These are phyloP conservation scores for Pyrenophora tritici-repentis DNA, from an alignment of 2,329 filamentous ascomycete genomes.

Conservation along the genomic window DNA sequence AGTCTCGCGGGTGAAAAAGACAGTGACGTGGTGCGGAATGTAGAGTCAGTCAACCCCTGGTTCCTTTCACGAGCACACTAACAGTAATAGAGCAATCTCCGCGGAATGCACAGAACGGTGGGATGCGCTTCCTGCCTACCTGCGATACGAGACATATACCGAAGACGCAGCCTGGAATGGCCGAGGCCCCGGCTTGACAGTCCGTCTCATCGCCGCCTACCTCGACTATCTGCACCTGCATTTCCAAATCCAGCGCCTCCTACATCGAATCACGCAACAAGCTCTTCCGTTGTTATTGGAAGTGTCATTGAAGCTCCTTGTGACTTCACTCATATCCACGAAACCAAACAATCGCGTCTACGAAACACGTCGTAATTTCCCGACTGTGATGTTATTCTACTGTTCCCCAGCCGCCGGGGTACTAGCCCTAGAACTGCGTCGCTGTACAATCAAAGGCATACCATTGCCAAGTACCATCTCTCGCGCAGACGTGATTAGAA, in stretches of 20 bases:
- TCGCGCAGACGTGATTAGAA: constrained; percentile 44
- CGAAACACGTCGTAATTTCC: constrained; percentile 38
- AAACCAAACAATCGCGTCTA: constrained; percentile 40
- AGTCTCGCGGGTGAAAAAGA: constrained; percentile 41
- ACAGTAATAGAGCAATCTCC: constrained; percentile 32
- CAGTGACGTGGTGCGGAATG: constrained; percentile 33
- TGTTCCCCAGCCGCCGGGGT: constrained; percentile 45
- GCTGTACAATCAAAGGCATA: constrained; percentile 41
- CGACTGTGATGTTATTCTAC: constrained; percentile 43
- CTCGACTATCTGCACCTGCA: constrained; percentile 43
- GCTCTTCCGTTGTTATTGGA: constrained; percentile 40
- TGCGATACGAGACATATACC: constrained; percentile 44
- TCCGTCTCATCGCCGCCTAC: constrained; percentile 40
- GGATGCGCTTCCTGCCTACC: constrained; percentile 36
- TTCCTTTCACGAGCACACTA: not conserved
- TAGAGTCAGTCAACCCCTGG: constrained; percentile 29
- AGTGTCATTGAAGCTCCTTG: constrained; percentile 41
- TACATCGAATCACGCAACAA: constrained; percentile 39
- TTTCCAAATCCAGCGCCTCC: constrained; percentile 42
- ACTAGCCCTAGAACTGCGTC: constrained; percentile 40
- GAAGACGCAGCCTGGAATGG: constrained; percentile 38
- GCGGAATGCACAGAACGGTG: constrained; percentile 34
- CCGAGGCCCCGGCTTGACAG: constrained; percentile 27
- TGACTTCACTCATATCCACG: constrained; percentile 37
- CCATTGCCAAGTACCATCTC: constrained; percentile 37